Evolutionary conservation across 257 asterid species (phyloP), one percentile per base, ranked within the genome.

Genomic region (Cordia subcordata): DNA sequence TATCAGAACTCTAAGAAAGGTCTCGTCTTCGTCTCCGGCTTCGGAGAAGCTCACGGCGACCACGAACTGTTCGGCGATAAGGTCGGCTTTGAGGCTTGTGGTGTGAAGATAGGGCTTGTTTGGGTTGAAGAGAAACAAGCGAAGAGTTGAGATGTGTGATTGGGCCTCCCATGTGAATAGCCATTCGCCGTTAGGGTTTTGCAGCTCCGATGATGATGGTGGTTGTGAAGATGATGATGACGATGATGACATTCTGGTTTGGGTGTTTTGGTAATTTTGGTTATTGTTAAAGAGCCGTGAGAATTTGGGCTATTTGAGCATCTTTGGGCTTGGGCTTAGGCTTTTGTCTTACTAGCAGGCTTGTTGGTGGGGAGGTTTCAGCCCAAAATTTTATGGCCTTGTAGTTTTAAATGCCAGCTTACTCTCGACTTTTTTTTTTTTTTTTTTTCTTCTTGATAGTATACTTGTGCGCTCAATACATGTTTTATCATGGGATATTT

Each of bases 31-130:
- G n/a, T n/a, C n/a, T n/a, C n/a, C 11, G 64, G 20, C 47, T 13
- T 68, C 78, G 23, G 51, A 8, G 62, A 82, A 90, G 49, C 82
- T 79, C 61, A 80, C 73, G 53, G 74, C 50, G 14, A 90, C 79
- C 12, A 82, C 60, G 22, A 78, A 81, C 56, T 83, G 77, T 50
- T 71, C 73, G 58, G 79, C 59, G 22, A 63, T 59, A 56, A 80
- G 70, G 44, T 74, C 62, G 74, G 77, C 70, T 58, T 72, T 72
- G 51, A 90, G 69, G 74, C 61, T 69, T 52, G 71, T 58, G 33
- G 45, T 62, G 69, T 27, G 49, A 21, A 58, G 49, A 12, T 18
- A 72, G 1, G 78, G 62, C 45, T 75, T 75, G 79, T 77, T 76
- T 3, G 67, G 58, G 8, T 59, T 47, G 71, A 70, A 70, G 47